phyloP scores from a whole-genome alignment of 768 basidiomycete genomes.

The Lactarius sanguifluus region DNA sequence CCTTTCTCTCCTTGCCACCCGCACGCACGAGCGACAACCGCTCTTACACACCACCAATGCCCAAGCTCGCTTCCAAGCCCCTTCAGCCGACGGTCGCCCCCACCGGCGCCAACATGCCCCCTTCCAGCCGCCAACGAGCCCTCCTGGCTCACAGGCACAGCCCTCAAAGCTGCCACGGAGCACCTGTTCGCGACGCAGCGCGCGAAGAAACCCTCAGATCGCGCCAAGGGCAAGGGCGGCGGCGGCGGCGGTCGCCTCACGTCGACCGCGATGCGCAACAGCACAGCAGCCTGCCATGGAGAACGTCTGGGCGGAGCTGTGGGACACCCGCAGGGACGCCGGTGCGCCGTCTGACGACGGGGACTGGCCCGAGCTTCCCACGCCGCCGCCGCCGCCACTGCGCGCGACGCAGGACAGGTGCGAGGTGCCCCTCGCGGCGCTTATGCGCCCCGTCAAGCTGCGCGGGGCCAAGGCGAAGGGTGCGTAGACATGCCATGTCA shows the following conservation, averaged over 20 bases:
- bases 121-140: background rate
- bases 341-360: conserved; percentile 4
- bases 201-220: conserved; percentile 28
- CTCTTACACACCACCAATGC: conserved; percentile 13
- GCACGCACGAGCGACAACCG: background rate
- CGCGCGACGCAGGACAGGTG: conserved; percentile 21
- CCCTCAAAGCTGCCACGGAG: conserved; percentile 25
- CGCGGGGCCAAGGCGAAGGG: conserved; percentile 39
- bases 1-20: background rate
- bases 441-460: conserved; percentile 32
- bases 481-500: conserved; percentile 32
- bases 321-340: conserved; percentile 14
- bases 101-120: background rate
- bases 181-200: conserved; percentile 25
- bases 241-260: background rate
- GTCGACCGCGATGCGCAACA: background rate
- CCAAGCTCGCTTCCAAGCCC: conserved; percentile 24
- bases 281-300: background rate
- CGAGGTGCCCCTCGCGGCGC: conserved; percentile 32
- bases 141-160: conserved; percentile 16
- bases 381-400: background rate
- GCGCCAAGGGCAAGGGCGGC: conserved; percentile 24
- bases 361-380: conserved; percentile 24
- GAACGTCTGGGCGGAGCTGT: conserved; percentile 19
- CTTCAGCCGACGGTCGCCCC: background rate